Conservation (phyloP, 2,329 filamentous ascomycete genomes). For the Ceratocystiopsis brevicomis region DNA sequence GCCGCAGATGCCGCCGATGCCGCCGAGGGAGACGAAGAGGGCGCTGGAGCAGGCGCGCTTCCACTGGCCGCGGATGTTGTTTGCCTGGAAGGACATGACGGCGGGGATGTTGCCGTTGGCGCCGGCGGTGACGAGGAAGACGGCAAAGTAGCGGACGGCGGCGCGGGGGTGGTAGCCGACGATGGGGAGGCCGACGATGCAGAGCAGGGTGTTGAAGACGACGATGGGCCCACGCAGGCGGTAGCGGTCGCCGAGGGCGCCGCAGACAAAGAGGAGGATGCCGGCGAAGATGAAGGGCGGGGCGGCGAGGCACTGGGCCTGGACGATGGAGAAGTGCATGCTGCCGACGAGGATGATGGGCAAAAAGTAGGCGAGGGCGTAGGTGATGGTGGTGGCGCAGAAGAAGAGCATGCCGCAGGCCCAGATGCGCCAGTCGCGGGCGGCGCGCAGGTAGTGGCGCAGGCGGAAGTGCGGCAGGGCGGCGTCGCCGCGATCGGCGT, state of each 20-base stretch:
- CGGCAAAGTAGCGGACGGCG: conserved; percentile 48
- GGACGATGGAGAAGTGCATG: conserved; percentile 12
- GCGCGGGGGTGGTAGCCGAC: conserved; percentile 40
- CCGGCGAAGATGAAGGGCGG: conserved; percentile 18
- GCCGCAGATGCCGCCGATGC: conserved; percentile 60
- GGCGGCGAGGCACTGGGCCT: conserved; percentile 17
- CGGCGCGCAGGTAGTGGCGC: conserved; percentile 25
- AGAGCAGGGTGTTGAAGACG: conserved; percentile 8
- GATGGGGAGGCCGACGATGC: conserved; percentile 43
- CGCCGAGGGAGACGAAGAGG: conserved; percentile 56
- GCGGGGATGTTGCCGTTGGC: conserved; percentile 60
- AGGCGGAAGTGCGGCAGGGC: conserved; percentile 33
- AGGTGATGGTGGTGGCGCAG: conserved; percentile 50
- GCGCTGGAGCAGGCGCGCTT: conserved; percentile 67
- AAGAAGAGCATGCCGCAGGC: conserved; percentile 39
- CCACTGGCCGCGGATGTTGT: conserved; percentile 79
- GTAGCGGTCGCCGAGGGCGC: conserved; percentile 16
- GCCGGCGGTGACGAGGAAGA: conserved; percentile 55
- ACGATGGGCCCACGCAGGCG: conserved; percentile 15
- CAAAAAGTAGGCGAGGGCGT: conserved; percentile 61
- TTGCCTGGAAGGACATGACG: conserved; percentile 62
- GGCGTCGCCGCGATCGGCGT: conserved; percentile 37
- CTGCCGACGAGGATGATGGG: conserved; percentile 45
- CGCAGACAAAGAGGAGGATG: conserved; percentile 15
- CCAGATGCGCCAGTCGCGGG: conserved; percentile 39